phyloP scores from a whole-genome alignment of 164 flowering plant species.

The Stephania yunnanensis region DNA sequence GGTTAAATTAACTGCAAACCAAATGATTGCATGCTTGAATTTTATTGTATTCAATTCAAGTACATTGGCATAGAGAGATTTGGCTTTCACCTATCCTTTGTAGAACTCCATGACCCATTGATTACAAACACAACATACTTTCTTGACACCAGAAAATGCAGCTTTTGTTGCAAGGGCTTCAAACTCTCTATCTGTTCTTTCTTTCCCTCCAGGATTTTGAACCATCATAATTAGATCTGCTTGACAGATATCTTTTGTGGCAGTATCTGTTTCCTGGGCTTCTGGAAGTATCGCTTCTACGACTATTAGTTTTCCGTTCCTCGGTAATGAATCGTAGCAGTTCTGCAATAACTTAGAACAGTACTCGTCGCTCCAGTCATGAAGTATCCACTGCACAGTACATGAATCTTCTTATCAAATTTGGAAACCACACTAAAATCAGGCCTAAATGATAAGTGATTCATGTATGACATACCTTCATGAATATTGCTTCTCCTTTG shows the following conservation, averaged over 20 bases:
- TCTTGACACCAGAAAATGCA: slow-evolving; percentile 8
- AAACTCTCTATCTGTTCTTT: slow-evolving; percentile 19
- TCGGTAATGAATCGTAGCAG: slow-evolving; percentile 26
- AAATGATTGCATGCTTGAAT: background rate
- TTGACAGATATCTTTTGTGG: background rate
- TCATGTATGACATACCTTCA: slow-evolving; percentile 22
- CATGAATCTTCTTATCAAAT: background rate
- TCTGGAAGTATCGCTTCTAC: slow-evolving; percentile 6
- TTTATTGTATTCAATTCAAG: background rate
- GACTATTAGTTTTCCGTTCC: slow-evolving; percentile 22
- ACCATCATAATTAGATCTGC: slow-evolving; percentile 15
- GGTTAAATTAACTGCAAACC: background rate
- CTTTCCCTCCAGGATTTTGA: slow-evolving; percentile 17
- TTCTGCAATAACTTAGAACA: slow-evolving; percentile 21
- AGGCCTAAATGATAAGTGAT: background rate
- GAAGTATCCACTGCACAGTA: slow-evolving; percentile 18
- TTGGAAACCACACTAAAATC: background rate
- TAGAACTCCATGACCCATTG: slow-evolving; percentile 24
- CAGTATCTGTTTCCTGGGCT: background rate
- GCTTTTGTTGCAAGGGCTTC: slow-evolving; percentile 17
- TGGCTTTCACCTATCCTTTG: slow-evolving; percentile 7
- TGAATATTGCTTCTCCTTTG: slow-evolving; percentile 33
- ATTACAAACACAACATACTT: slow-evolving; percentile 12
- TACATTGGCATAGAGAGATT: background rate
- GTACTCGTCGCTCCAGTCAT: slow-evolving; percentile 22